Conservation (phyloP, 164 flowering plant species). For the Tetracentron sinense region DNA sequence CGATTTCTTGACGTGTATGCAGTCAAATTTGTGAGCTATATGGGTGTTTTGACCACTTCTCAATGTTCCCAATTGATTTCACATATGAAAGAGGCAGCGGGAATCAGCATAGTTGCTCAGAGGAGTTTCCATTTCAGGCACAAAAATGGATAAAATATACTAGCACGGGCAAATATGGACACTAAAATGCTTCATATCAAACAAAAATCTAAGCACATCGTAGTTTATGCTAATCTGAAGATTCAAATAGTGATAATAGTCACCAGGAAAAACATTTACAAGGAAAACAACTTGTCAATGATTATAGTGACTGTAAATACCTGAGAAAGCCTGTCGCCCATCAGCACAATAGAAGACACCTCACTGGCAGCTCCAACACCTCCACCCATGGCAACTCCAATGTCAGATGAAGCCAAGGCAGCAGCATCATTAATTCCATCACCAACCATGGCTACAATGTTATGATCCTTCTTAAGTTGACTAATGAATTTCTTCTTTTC, state of each 20-base stretch:
- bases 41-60: background rate
- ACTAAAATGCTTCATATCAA: too few relatives aligned
- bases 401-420: constrained; percentile 83
- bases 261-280: background rate
- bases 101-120: background rate
- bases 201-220: background rate
- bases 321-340: constrained; percentile 91
- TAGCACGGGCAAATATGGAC: too few relatives aligned
- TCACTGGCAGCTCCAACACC: constrained; percentile 98
- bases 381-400: constrained; percentile 93
- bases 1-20: background rate
- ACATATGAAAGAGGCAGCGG: background rate
- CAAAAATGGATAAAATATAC: too few relatives aligned
- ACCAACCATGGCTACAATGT: constrained; percentile 94
- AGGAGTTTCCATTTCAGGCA: too few relatives aligned
- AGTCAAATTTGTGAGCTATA: background rate
- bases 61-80: background rate
- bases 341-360: constrained; percentile 83
- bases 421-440: constrained; percentile 99
- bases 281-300: background rate
- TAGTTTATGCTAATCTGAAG: background rate
- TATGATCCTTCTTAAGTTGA: constrained; percentile 62
- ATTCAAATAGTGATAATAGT: background rate
- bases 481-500: constrained; percentile 69
- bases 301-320: constrained; percentile 25